These are phyloP conservation scores for Coemansia sp. DNA, from an alignment of 192 early-diverging fungal species.

Conservation along the genomic window DNA sequence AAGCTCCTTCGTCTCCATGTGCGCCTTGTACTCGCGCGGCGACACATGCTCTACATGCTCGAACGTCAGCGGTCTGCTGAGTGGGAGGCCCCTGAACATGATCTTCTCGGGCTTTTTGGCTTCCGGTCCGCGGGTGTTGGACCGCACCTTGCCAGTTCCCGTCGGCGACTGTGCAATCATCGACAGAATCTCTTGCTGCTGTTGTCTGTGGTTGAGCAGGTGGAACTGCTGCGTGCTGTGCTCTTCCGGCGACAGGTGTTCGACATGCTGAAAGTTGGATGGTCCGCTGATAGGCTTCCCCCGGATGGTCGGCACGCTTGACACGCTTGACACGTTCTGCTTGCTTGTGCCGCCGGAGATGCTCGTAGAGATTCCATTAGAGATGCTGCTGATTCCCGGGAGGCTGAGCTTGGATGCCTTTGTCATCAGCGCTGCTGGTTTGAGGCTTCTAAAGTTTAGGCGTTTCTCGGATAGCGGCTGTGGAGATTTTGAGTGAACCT, in stretches of 20 bases:
- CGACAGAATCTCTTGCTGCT: conserved; percentile 50
- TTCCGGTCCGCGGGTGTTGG: conserved; percentile 7
- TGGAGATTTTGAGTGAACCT: neutral
- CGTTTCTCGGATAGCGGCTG: conserved; percentile 19
- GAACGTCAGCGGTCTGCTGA: conserved; percentile 51
- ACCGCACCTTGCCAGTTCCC: conserved; percentile 3
- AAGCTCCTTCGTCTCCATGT: conserved; percentile 18
- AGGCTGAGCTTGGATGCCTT: conserved; percentile 34
- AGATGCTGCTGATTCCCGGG: conserved; percentile 2
- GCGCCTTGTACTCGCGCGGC: conserved; percentile 44
- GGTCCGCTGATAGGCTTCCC: conserved; percentile 46
- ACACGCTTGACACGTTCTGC: neutral
- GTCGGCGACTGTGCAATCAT: conserved; percentile 28
- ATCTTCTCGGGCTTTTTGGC: conserved; percentile 24
- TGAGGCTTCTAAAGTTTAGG: conserved; percentile 45
- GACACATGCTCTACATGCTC: conserved; percentile 56
- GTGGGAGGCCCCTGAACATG: conserved; percentile 43
- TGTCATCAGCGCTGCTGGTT: conserved; percentile 42
- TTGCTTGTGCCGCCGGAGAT: conserved; percentile 1
- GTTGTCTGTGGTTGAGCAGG: conserved; percentile 53
- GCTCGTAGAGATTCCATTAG: neutral
- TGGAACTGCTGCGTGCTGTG: conserved; percentile 53
- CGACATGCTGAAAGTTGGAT: conserved; percentile 47
- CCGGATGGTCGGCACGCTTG: conserved; percentile 15
- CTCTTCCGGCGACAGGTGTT: conserved; percentile 41